Conservation (phyloP, 2,329 filamentous ascomycete species). For the Neonectria hederae region DNA sequence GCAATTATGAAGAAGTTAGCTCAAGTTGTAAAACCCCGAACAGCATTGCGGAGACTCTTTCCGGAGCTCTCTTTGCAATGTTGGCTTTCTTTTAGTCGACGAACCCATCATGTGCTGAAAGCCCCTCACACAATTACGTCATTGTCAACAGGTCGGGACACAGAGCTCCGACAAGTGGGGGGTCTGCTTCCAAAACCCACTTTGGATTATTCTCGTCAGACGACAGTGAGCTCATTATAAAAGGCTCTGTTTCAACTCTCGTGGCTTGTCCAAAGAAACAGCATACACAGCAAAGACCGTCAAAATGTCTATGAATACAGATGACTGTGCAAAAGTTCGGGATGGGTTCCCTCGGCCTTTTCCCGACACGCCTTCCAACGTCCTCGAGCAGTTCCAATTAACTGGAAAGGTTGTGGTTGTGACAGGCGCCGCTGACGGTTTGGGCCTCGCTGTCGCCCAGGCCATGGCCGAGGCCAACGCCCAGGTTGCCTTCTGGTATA, state of each 20-base stretch:
- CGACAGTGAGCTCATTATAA: background rate
- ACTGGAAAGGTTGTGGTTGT: conserved; percentile 54
- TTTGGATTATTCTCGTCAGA: background rate
- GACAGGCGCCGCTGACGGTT: conserved; percentile 56
- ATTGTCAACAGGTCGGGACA: conserved; percentile 12
- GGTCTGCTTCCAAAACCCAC: background rate
- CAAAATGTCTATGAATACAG: conserved; percentile 43
- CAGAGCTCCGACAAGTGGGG: conserved; percentile 18
- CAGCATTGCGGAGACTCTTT: background rate
- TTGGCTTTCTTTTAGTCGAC: too few relatives aligned
- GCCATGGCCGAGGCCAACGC: conserved; percentile 57
- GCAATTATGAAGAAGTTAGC: too few relatives aligned
- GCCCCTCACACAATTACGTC: conserved; percentile 9
- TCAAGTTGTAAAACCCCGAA: too few relatives aligned
- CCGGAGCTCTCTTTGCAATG: background rate
- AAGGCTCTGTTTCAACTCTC: background rate
- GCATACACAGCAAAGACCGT: background rate
- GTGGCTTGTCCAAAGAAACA: background rate
- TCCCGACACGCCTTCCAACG: conserved; percentile 46
- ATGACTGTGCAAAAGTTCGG: conserved; percentile 34
- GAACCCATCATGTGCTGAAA: background rate
- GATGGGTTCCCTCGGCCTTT: conserved; percentile 41
- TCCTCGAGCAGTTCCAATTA: conserved; percentile 56
- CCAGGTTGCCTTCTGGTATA: conserved; percentile 50
- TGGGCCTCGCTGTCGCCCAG: conserved; percentile 56